Evolutionary conservation across 768 basidiomycete genomes (phyloP).

Genomic region (Leucocoprinus leucothites): DNA sequence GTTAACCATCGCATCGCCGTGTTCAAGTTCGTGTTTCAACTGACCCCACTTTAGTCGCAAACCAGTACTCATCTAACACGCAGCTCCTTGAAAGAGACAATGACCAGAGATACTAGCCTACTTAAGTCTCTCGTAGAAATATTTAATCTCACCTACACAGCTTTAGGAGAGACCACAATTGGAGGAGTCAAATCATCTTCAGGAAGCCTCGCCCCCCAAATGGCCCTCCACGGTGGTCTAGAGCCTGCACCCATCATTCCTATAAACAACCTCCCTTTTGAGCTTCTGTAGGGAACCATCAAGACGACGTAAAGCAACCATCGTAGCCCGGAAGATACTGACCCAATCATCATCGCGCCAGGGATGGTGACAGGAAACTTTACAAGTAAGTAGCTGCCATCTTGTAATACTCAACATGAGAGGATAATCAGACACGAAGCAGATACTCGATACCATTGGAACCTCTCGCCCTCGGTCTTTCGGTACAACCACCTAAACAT

Average conservation of each 20-base stretch:
- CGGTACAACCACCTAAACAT: constrained; percentile 53
- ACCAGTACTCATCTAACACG: not conserved
- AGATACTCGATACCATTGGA: constrained; percentile 64
- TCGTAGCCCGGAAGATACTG: constrained; percentile 27
- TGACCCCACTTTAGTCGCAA: not conserved
- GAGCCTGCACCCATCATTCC: constrained; percentile 70
- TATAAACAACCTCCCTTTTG: constrained; percentile 38
- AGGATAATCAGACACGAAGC: not conserved
- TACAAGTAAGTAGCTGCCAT: constrained; percentile 36
- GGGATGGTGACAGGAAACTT: constrained; percentile 60
- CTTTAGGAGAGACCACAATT: constrained; percentile 47
- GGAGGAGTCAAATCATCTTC: constrained; percentile 27
- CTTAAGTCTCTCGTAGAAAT: constrained; percentile 43
- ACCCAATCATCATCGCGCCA: constrained; percentile 44
- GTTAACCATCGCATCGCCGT: constrained; percentile 73
- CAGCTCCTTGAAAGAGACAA: constrained; percentile 30
- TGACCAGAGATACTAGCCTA: constrained; percentile 33
- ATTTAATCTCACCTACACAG: constrained; percentile 56
- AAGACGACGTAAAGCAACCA: constrained; percentile 57
- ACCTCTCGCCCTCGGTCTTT: constrained; percentile 60
- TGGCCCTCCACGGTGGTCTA: constrained; percentile 45
- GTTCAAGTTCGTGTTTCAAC: constrained; percentile 39
- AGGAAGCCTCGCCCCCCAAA: constrained; percentile 50
- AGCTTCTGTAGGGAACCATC: constrained; percentile 61
- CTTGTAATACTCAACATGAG: not conserved